phyloP scores from a whole-genome alignment of 495 filamentous ascomycete genomes.

The Letharia columbiana region DNA sequence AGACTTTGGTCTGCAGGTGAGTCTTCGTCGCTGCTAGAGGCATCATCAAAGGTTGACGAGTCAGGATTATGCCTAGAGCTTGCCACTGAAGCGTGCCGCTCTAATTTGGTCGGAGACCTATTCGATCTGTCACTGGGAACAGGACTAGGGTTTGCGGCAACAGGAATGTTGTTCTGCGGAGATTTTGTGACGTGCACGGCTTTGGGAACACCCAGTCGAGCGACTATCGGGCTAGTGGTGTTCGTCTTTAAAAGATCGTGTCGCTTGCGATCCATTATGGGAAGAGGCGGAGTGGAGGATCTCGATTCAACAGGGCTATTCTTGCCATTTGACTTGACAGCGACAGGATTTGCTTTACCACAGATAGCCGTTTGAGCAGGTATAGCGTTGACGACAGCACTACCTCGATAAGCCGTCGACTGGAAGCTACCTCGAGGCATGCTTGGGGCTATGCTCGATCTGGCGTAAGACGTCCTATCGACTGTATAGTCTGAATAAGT shows the following conservation, averaged over 20 bases:
- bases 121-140: slow-evolving; percentile 6
- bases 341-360: slow-evolving; percentile 82
- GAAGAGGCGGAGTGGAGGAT: slow-evolving; percentile 22
- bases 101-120: slow-evolving; percentile 12
- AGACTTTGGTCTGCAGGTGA: slow-evolving; percentile 27
- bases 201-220: slow-evolving; percentile 24
- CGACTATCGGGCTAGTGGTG: slow-evolving; percentile 26
- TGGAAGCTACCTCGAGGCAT: slow-evolving; percentile 71
- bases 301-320: slow-evolving; percentile 29
- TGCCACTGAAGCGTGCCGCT: slow-evolving; percentile 20
- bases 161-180: slow-evolving; percentile 16
- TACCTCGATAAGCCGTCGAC: slow-evolving; percentile 85
- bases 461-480: slow-evolving; percentile 55
- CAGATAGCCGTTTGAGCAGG: slow-evolving; percentile 78
- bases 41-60: slow-evolving; percentile 27
- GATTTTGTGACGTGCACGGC: slow-evolving; percentile 26
- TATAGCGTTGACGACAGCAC: slow-evolving; percentile 68
- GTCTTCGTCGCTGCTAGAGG: slow-evolving; percentile 27
- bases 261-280: slow-evolving; percentile 20
- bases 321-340: slow-evolving; percentile 54
- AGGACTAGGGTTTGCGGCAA: slow-evolving; percentile 14
- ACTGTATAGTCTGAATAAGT: slow-evolving; percentile 64
- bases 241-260: slow-evolving; percentile 17
- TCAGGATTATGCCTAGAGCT: slow-evolving; percentile 21
- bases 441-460: slow-evolving; percentile 49